Percentiles rank a stretch among this genome's conserved stretches.
Evolutionary conservation across 2,329 filamentous ascomycete genomes (phyloP).

Genomic region (Aspergillus oerlinghausenensis): DNA sequence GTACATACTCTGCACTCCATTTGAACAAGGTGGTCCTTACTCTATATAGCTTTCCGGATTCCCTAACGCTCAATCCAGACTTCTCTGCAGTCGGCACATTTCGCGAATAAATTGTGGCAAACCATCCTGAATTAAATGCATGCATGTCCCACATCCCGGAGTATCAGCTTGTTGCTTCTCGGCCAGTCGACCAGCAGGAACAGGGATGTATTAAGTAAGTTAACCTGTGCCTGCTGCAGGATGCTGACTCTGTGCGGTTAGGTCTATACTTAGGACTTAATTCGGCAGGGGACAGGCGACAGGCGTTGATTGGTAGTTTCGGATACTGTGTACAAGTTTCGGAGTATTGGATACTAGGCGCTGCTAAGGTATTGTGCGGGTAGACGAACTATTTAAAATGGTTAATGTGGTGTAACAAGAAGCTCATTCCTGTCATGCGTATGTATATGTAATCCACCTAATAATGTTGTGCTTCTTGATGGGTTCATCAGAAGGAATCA

Average conservation of each 20-base stretch:
- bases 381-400: too few relatives aligned
- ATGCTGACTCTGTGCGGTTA: background rate
- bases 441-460: background rate
- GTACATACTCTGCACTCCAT: background rate
- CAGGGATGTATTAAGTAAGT: conserved; percentile 3
- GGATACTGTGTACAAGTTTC: background rate
- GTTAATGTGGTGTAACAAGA: too few relatives aligned
- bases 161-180: conserved; percentile 1
- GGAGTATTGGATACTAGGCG: background rate
- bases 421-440: background rate
- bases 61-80: background rate
- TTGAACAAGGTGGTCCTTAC: conserved; percentile 14
- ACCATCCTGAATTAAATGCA: background rate
- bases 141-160: conserved; percentile 8
- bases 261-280: background rate
- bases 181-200: conserved; percentile 2
- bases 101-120: background rate
- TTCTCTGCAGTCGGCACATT: background rate
- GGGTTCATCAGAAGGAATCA: background rate
- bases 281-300: background rate
- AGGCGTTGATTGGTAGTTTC: background rate
- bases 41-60: background rate
- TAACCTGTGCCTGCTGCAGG: conserved; percentile 4
- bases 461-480: background rate
- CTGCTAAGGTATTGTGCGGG: background rate